A percentile compares a stretch with the other conserved stretches of the same genome.
These are phyloP conservation scores for Ceratocystis diversiconidia DNA, from an alignment of 2,329 filamentous ascomycete species.

Conservation along the genomic window DNA sequence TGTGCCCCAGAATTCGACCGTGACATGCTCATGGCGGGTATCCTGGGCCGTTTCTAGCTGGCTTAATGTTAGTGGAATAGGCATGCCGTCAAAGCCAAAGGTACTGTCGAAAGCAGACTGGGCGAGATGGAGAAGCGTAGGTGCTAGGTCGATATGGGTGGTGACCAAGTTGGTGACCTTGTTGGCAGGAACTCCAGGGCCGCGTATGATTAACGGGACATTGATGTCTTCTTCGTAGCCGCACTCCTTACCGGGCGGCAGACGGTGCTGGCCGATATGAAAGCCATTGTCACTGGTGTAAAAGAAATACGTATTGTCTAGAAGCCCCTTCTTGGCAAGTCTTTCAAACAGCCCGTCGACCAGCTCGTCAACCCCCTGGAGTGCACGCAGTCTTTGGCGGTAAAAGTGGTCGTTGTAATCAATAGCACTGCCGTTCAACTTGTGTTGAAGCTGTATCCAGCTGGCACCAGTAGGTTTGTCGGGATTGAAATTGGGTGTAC, in stretches of 20 bases:
- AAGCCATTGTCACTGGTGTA: constrained; percentile 41
- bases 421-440: constrained; percentile 24
- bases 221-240: constrained; percentile 39
- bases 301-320: constrained; percentile 36
- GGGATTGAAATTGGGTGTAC: constrained; percentile 54
- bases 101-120: constrained; percentile 28
- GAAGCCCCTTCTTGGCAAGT: constrained; percentile 24
- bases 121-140: constrained; percentile 35
- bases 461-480: constrained; percentile 28
- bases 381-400: constrained; percentile 29
- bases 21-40: constrained; percentile 34
- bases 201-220: constrained; percentile 36
- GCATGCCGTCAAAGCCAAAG: constrained; percentile 41
- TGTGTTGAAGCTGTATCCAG: constrained; percentile 31
- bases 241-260: constrained; percentile 38
- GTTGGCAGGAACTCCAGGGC: constrained; percentile 32
- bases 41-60: constrained; percentile 19
- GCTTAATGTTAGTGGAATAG: constrained; percentile 28
- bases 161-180: constrained; percentile 28
- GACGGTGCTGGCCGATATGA: constrained; percentile 39
- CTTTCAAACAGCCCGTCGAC: constrained; percentile 28
- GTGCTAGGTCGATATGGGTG: constrained; percentile 40
- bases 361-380: constrained; percentile 35
- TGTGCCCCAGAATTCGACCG: constrained; percentile 40
- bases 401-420: constrained; percentile 29